These are phyloP conservation scores for Lyophyllum shimeji DNA, from an alignment of 768 basidiomycete species.

Conservation along the genomic window DNA sequence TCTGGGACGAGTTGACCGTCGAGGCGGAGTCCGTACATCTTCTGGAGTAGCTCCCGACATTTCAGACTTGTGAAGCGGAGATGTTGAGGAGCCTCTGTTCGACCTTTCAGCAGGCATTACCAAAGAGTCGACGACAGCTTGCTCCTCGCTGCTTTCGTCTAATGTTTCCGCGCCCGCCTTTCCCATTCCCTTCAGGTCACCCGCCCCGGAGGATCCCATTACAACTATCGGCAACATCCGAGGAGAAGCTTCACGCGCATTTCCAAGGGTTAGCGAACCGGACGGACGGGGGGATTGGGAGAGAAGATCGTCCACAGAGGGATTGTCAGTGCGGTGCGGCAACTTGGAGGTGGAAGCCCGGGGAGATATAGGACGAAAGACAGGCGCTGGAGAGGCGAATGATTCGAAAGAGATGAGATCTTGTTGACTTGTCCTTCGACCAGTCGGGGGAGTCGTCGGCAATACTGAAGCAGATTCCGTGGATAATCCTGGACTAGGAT, in stretches of 20 bases:
- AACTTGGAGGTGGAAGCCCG: slow-evolving; percentile 11
- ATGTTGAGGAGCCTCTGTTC: neutral
- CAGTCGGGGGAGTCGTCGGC: neutral
- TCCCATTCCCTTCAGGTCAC: neutral
- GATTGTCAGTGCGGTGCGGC: slow-evolving; percentile 6
- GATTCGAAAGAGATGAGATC: slow-evolving; percentile 45
- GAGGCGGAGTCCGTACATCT: neutral
- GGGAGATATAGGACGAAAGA: slow-evolving; percentile 17
- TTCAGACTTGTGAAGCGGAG: neutral
- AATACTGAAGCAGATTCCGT: neutral
- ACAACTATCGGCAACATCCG: neutral
- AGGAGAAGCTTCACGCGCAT: neutral
- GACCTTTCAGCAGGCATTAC: slow-evolving; percentile 1
- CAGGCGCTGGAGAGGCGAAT: slow-evolving; percentile 27
- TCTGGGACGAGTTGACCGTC: neutral
- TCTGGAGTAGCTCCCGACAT: neutral
- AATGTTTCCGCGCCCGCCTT: neutral
- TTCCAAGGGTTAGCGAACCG: neutral
- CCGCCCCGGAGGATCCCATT: neutral
- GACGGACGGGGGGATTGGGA: slow-evolving; percentile 14
- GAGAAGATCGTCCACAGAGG: slow-evolving; percentile 29
- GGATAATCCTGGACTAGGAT: slow-evolving; percentile 2
- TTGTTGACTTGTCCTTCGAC: neutral
- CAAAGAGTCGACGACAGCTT: neutral
- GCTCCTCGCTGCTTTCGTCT: slow-evolving; percentile 6